Percentiles rank a stretch among this genome's conserved stretches.
phyloP scores from a whole-genome alignment of 2,329 filamentous ascomycete species.

The Microsporum canis region DNA sequence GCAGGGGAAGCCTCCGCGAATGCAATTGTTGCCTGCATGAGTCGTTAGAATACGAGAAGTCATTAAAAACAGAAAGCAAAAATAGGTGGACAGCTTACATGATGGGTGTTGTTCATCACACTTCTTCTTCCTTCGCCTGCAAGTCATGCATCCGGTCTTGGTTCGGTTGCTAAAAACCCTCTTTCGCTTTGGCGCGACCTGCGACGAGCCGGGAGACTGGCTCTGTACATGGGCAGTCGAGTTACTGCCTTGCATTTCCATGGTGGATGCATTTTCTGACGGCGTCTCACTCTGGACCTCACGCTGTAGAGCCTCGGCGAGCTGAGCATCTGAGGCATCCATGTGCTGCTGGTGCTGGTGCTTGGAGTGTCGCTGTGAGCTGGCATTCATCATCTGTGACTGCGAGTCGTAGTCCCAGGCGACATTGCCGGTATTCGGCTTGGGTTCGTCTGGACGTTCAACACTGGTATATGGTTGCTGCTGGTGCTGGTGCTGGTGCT shows the following conservation, averaged over 20 bases:
- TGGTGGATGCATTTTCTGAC: constrained; percentile 6
- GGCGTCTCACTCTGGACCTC: constrained; percentile 32
- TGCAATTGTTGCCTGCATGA: constrained; percentile 67
- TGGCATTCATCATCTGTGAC: constrained; percentile 16
- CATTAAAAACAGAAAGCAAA: constrained; percentile 6
- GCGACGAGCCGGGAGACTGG: constrained; percentile 7
- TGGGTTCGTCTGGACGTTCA: constrained; percentile 20
- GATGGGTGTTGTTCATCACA: constrained; percentile 89
- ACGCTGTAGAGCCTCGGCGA: constrained; percentile 43
- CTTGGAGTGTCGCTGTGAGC: constrained; percentile 34
- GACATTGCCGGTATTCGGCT: constrained; percentile 20
- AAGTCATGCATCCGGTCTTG: constrained; percentile 91
- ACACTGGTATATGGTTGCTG: background rate
- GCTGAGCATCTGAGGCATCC: constrained; percentile 39
- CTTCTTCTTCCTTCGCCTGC: constrained; percentile 88
- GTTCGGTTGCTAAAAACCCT: constrained; percentile 78
- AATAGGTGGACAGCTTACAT: constrained; percentile 49
- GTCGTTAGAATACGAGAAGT: constrained; percentile 8
- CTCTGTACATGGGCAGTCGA: constrained; percentile 5
- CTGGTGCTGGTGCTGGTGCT: background rate
- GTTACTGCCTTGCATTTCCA: background rate
- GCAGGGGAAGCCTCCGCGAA: constrained; percentile 79
- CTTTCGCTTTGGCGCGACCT: constrained; percentile 32
- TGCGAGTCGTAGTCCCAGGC: constrained; percentile 33
- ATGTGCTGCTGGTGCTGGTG: constrained; percentile 23